phyloP scores from a whole-genome alignment of 805 yeast genomes.

The Ogataea saltuana region DNA sequence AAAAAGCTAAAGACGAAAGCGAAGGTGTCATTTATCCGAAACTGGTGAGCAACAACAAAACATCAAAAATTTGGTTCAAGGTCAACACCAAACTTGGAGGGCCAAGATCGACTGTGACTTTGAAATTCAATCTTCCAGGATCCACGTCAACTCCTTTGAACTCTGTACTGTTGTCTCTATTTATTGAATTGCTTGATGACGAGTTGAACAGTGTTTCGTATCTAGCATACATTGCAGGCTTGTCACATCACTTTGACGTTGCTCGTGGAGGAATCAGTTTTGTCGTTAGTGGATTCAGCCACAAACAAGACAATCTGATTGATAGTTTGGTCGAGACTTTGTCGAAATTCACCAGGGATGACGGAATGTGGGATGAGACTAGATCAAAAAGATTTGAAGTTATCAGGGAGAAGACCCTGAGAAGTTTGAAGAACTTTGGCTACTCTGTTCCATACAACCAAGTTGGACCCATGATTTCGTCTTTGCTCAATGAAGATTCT shows the following conservation, averaged over 20 bases:
- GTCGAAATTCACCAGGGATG: slow-evolving; percentile 40
- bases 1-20: slow-evolving; percentile 38
- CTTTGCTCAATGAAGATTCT: slow-evolving; percentile 68
- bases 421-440: slow-evolving; percentile 67
- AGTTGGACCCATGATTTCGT: slow-evolving; percentile 60
- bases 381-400: slow-evolving; percentile 62
- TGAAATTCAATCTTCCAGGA: slow-evolving; percentile 66
- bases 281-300: slow-evolving; percentile 76
- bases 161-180: slow-evolving; percentile 58
- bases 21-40: slow-evolving; percentile 52
- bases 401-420: slow-evolving; percentile 60
- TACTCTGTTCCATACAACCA: slow-evolving; percentile 78
- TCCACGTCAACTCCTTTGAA: slow-evolving; percentile 59
- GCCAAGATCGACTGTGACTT: slow-evolving; percentile 76
- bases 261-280: slow-evolving; percentile 72
- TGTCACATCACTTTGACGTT: slow-evolving; percentile 55
- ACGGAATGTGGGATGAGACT: slow-evolving; percentile 34
- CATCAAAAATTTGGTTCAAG: slow-evolving; percentile 77
- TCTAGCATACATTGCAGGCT: slow-evolving; percentile 82
- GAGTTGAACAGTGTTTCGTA: slow-evolving; percentile 74
- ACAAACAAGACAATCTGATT: slow-evolving; percentile 68
- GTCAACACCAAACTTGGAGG: slow-evolving; percentile 86
- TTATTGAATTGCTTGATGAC: slow-evolving; percentile 73
- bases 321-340: slow-evolving; percentile 60
- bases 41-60: slow-evolving; percentile 52